Conservation (phyloP, 2,329 filamentous ascomycete species). For the Fonsecaea pugnacius region DNA sequence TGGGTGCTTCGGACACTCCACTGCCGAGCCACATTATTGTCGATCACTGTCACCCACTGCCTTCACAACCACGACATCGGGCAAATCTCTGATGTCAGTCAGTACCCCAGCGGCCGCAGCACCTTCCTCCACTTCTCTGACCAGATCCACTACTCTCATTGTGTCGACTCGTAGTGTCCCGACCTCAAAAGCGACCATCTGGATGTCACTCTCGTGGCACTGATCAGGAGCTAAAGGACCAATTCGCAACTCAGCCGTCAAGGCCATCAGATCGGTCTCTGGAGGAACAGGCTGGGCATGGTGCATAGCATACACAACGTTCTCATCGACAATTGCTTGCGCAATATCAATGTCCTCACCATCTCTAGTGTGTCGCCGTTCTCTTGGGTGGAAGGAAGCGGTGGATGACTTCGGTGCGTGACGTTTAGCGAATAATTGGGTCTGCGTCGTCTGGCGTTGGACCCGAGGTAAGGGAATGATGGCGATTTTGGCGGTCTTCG, state of each 20-base stretch:
- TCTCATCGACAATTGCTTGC: constrained; percentile 61
- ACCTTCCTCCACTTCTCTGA: constrained; percentile 35
- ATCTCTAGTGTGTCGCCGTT: constrained; percentile 30
- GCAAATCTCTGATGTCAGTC: constrained; percentile 34
- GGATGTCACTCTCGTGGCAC: constrained; percentile 61
- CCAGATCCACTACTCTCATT: constrained; percentile 35
- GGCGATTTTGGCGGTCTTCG: constrained; percentile 58
- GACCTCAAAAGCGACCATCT: constrained; percentile 44
- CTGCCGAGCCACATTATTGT: background rate
- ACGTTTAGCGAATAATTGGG: constrained; percentile 37
- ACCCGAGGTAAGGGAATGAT: constrained; percentile 55
- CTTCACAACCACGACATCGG: constrained; percentile 33
- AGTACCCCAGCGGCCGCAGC: constrained; percentile 30
- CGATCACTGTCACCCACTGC: background rate
- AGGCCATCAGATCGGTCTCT: constrained; percentile 58
- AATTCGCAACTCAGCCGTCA: constrained; percentile 63
- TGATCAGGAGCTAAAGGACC: constrained; percentile 40
- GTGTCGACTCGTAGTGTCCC: constrained; percentile 41
- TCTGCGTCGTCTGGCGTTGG: constrained; percentile 39
- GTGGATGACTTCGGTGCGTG: constrained; percentile 53
- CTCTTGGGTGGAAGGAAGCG: constrained; percentile 45
- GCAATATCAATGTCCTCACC: constrained; percentile 45
- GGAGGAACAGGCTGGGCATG: constrained; percentile 50
- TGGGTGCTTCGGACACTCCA: background rate
- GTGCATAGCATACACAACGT: constrained; percentile 60